phyloP scores from a whole-genome alignment of 768 basidiomycete genomes.

The Pilatotrama ljubarskyi region DNA sequence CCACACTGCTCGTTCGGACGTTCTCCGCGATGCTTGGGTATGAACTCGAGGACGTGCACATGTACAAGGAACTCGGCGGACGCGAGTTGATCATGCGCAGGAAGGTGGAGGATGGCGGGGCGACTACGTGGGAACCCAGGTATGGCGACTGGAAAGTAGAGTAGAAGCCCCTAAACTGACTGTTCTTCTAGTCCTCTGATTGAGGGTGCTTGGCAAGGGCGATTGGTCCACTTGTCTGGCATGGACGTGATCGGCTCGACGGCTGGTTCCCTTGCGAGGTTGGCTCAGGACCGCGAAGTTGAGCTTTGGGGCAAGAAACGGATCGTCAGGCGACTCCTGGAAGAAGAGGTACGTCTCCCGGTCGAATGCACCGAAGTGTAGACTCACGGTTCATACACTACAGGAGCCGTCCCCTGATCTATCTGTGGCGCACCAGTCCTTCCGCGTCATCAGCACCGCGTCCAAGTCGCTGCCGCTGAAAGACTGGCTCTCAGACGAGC shows the following conservation, averaged over 20 bases:
- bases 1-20: conserved; percentile 52
- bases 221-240: conserved; percentile 58
- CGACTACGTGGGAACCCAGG: conserved; percentile 59
- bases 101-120: conserved; percentile 55
- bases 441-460: conserved; percentile 61
- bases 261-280: conserved; percentile 58
- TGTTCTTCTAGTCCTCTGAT: conserved; percentile 44
- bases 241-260: conserved; percentile 67
- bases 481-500: conserved; percentile 67
- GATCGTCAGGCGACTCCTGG: conserved; percentile 49
- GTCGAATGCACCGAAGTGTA: not conserved
- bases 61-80: conserved; percentile 71
- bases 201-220: conserved; percentile 58
- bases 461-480: conserved; percentile 65
- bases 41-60: conserved; percentile 56
- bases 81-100: conserved; percentile 65
- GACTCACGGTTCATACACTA: not conserved
- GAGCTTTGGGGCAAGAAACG: conserved; percentile 68
- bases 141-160: conserved; percentile 13
- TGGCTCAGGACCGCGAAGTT: conserved; percentile 60
- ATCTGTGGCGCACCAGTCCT: conserved; percentile 54
- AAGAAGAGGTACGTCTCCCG: conserved; percentile 43
- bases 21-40: conserved; percentile 63
- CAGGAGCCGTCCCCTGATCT: conserved; percentile 39
- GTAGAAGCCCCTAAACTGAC: not conserved